Evolutionary conservation across 1,284 basidiomycete species (phyloP).

Genomic region (Malassezia obtusa): DNA sequence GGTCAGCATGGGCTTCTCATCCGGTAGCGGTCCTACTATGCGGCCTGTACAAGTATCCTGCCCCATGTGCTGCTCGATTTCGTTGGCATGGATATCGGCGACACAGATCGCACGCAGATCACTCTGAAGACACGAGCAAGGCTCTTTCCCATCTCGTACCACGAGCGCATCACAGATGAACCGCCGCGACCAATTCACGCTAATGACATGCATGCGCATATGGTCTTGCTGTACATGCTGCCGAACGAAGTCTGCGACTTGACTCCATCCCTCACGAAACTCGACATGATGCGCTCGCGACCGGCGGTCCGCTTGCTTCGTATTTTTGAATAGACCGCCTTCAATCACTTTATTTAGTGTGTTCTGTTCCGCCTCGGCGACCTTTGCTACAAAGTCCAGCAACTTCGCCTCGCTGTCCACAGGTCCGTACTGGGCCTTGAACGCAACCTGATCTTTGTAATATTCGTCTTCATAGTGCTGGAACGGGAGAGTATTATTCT

Average conservation of each 20-base stretch:
- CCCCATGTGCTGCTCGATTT: conserved; percentile 20
- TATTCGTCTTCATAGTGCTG: conserved; percentile 27
- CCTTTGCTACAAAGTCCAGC: conserved; percentile 17
- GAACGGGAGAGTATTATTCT: conserved; percentile 15
- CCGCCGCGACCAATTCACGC: conserved; percentile 34
- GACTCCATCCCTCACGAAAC: conserved; percentile 24
- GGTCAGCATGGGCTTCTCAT: conserved; percentile 22
- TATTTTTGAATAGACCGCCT: conserved; percentile 28
- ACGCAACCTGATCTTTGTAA: conserved; percentile 19
- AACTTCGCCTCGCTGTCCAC: conserved; percentile 15
- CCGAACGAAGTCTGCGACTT: conserved; percentile 17
- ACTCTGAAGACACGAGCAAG: neutral
- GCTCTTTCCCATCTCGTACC: neutral
- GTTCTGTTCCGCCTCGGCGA: conserved; percentile 25
- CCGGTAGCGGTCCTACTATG: conserved; percentile 17
- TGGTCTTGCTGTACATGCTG: neutral
- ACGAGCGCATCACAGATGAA: conserved; percentile 28
- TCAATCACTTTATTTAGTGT: conserved; percentile 23
- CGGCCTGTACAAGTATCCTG: conserved; percentile 21
- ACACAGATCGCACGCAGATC: neutral
- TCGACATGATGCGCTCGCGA: conserved; percentile 15
- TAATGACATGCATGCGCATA: conserved; percentile 25
- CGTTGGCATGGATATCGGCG: conserved; percentile 22
- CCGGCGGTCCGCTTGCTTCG: neutral
- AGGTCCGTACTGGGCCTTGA: conserved; percentile 7